Base-by-base conservation (phyloP, 2,329 filamentous ascomycete species). In the Cladosporium cucumerinum region DNA sequence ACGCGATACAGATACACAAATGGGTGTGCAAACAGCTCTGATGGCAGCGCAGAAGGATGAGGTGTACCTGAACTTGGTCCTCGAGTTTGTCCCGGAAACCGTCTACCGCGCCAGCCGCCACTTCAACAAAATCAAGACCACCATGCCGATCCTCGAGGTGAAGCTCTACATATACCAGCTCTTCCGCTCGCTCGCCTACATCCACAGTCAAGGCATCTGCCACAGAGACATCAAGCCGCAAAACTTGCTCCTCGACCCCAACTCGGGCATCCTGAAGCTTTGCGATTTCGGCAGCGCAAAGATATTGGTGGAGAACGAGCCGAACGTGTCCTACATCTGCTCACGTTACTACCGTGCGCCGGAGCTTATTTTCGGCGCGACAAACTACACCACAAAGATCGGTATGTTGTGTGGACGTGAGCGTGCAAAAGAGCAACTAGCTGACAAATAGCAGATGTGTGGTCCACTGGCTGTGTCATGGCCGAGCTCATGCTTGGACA, bases 91-190 rank as follows among this genome's bases (percentile, higher is more conserved):
- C 58, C 95, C 95, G 59, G 95, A 99, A 83, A 99, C 95, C 14
- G 95, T 99, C 60, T 99, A 99, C 80, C 89, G 95, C 75, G 95
- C 95, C 51, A 98, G 95, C 69, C 89, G 95, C 74, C 98, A 97
- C 82, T 99, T 99, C 86, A 98, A 96, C 86, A 99, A 99, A 84
- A 90, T 98, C 89, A 99, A 98, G 88, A 96, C 93, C 7, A 97
- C 94, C 61, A 99, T 99, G 95, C 95, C 95, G 18, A 97, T 94
- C 73, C 87, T 99, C 72, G 95, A 99, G 80, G 93, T 98, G 77
- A 99, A 99, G 85, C 89, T 99, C 68, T 99, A 98, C 85, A 99
- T 94, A 78, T 99, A 99, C 82, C 95, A 99, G 84, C 90, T 99
- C 63, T 99, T 99, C 87, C 90, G 95, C 73, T 96, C 95, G 39